These are phyloP conservation scores for Russula lepida DNA, from an alignment of 768 basidiomycete genomes.

Conservation along the genomic window DNA sequence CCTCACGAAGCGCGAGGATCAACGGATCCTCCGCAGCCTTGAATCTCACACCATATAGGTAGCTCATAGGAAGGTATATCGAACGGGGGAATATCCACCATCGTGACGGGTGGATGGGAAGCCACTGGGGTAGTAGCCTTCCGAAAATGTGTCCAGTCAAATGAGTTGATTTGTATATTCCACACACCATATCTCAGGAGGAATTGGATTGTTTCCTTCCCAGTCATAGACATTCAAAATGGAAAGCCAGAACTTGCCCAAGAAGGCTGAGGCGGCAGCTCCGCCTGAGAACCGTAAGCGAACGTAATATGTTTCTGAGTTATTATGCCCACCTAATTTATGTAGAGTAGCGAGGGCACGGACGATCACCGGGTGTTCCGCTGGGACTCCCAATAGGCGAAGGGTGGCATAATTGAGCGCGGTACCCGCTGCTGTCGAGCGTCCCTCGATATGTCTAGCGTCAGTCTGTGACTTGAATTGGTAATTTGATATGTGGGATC, in stretches of 20 bases:
- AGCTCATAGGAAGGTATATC: conserved; percentile 89
- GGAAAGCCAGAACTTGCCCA: conserved; percentile 98
- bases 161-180: conserved; percentile 15
- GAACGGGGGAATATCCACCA: conserved; percentile 98
- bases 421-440: conserved; percentile 90
- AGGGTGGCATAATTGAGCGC: conserved; percentile 84
- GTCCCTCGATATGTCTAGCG: conserved; percentile 83
- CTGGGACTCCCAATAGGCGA: conserved; percentile 75
- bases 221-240: conserved; percentile 91
- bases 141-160: not conserved
- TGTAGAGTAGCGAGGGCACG: conserved; percentile 79
- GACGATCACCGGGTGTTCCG: conserved; percentile 77
- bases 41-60: conserved; percentile 64
- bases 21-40: conserved; percentile 66
- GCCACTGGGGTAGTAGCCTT: conserved; percentile 86
- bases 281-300: conserved; percentile 42
- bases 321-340: conserved; percentile 50
- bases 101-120: conserved; percentile 85
- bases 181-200: conserved; percentile 78
- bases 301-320: not conserved
- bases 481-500: not conserved
- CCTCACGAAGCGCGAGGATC: conserved; percentile 67
- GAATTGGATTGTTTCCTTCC: conserved; percentile 87
- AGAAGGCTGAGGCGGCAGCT: conserved; percentile 67
- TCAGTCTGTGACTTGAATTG: conserved; percentile 7